Base-by-base conservation (phyloP, 257 asterid genomes). In the Rhazya stricta region DNA sequence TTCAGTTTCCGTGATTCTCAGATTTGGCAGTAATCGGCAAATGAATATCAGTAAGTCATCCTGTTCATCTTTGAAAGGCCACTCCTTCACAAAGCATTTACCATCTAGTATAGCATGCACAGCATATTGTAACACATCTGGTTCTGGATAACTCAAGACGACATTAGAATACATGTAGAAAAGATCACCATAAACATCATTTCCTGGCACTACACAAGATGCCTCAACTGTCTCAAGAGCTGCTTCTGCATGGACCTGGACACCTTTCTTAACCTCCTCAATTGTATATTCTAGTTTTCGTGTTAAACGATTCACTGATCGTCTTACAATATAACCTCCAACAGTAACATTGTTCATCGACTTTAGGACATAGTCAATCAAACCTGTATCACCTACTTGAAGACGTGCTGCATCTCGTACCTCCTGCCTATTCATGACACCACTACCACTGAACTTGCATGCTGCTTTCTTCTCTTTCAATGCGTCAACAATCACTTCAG, bases 341-440 rank as follows among this genome's bases (percentile, higher is more conserved):
- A 94, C 78, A 43, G 85, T 76, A 16, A 94, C 96, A 81, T 92
- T 89, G 77, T 91, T 89, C 99, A 92, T 85, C 62, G 89, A 83
- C 84, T 94, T 92, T 25, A 92, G 89, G 9, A 92, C 98, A 34
- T 92, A 90, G 74, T 94, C 99, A 2, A 94, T 94, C 79, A 92
- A 74, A 27, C 98, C 99, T 3, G 99, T 94, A 77, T 94, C 98
- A 4, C 99, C 99, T 80, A 94, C 85, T 42, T 88, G 93, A 62
- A 80, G 83, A 42, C 97, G 97, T 32, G 94, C 99, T 62, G 99
- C 97, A 81, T 94, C 99, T 41, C 97, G 87, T 9, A 89, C 70
- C 86, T 94, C 99, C 76, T 94, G 99, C 84, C 99, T 83, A 23
- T 91, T 90, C 97, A 94, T 89, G 32, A 95, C 93, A 70, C 86